Conservation (phyloP, 331 rosid genomes). For the Malus hybrid region DNA sequence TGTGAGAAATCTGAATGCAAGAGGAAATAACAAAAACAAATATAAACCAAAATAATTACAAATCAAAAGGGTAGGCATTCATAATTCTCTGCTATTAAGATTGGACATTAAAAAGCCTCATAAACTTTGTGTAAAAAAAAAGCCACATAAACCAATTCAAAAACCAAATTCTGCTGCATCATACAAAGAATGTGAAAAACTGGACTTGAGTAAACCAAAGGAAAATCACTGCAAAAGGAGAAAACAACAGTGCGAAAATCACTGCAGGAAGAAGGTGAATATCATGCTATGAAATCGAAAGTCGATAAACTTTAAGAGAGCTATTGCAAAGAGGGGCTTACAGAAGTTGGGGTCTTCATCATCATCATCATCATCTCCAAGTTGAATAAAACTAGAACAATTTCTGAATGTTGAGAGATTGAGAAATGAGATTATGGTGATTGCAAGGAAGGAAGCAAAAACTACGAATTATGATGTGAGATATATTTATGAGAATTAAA, state of each 20-base stretch:
- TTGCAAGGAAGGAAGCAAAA: no score
- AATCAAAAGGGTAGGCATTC: neutral
- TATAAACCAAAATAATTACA: neutral
- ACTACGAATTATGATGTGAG: no score
- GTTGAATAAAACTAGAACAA: neutral
- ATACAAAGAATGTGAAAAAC: neutral
- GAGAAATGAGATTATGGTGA: neutral
- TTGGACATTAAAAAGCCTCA: neutral
- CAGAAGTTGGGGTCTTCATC: neutral
- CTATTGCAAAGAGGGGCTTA: neutral
- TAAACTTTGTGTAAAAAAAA: neutral
- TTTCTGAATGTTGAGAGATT: neutral
- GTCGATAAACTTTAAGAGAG: no score
- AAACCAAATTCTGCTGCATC: neutral
- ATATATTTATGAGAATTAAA: no score
- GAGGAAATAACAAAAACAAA: neutral
- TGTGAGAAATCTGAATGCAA: neutral
- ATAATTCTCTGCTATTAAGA: neutral
- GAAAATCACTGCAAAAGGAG: no score
- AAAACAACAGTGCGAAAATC: no score
- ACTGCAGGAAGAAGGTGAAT: no score
- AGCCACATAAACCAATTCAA: neutral
- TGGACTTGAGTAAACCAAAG: no score
- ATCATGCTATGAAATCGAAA: no score
- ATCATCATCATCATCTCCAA: neutral